A percentile compares a stretch with the other conserved stretches of the same genome.
Conservation (phyloP, 139 green algal species). For the Diplosphaera chodatii region DNA sequence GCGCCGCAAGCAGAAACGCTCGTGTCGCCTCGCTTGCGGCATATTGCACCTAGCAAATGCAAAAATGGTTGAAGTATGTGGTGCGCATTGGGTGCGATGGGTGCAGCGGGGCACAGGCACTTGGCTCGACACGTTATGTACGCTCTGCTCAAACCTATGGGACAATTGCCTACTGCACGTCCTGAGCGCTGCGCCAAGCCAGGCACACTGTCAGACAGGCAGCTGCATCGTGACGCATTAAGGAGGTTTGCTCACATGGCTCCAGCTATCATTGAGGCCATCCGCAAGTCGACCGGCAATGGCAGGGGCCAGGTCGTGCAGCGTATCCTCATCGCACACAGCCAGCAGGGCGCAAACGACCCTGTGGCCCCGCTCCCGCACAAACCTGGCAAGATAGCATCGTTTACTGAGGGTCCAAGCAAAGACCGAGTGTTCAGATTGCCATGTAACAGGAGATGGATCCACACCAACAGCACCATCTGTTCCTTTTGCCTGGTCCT, state of each 20-base stretch:
- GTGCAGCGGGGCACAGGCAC: too few species aligned
- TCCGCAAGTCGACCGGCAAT: constrained; percentile 38
- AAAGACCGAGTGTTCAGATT: too few species aligned
- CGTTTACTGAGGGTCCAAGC: too few species aligned
- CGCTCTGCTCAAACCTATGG: too few species aligned
- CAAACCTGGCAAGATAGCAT: constrained; percentile 51
- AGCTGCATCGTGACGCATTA: too few species aligned
- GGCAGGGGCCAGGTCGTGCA: constrained; percentile 12
- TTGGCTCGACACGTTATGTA: too few species aligned
- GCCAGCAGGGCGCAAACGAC: constrained; percentile 47
- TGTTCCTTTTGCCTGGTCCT: constrained; percentile 14
- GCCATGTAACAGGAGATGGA: too few species aligned
- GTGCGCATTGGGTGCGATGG: too few species aligned
- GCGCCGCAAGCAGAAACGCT: constrained; percentile 49
- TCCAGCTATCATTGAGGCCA: constrained; percentile 89
- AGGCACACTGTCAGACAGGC: too few species aligned
- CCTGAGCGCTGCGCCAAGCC: too few species aligned
- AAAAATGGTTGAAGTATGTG: too few species aligned
- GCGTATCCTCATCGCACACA: constrained; percentile 24
- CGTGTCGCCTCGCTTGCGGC: constrained; percentile 63
- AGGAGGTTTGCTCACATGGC: constrained; percentile 63
- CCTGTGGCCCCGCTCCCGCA: constrained; percentile 69
- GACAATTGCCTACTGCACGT: too few species aligned
- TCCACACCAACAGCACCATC: not conserved
- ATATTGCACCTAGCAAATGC: constrained; percentile 66